Evolutionary conservation across 331 rosid species (phyloP).

Genomic region (Stylosanthes scabra): DNA sequence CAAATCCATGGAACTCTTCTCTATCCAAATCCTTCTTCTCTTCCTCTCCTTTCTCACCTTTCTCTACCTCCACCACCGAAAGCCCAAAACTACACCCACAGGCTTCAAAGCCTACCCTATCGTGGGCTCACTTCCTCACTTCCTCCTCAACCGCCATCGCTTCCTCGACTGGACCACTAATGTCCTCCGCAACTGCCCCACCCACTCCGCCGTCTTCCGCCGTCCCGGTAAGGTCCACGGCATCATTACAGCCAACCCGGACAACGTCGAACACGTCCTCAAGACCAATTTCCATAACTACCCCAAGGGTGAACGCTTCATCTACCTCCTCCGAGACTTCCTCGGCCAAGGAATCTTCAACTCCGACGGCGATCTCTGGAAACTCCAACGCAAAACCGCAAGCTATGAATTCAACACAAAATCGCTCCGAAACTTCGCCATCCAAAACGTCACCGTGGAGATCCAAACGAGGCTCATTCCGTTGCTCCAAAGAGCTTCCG

Average conservation of each 20-base stretch:
- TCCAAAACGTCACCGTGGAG: conserved; percentile 62
- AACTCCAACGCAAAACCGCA: conserved; percentile 66
- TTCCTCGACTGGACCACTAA: conserved; percentile 70
- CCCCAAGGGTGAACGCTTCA: conserved; percentile 65
- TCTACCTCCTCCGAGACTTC: conserved; percentile 53
- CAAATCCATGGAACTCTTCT: conserved; percentile 40
- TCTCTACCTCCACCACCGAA: conserved; percentile 27
- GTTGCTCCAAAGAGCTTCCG: conserved; percentile 33
- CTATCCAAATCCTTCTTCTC: conserved; percentile 16
- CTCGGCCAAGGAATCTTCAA: conserved; percentile 78
- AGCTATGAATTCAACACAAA: conserved; percentile 77
- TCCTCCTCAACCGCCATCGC: conserved; percentile 62
- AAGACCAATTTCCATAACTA: conserved; percentile 71
- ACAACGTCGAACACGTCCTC: conserved; percentile 68
- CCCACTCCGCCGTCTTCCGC: conserved; percentile 52
- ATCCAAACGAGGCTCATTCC: conserved; percentile 56
- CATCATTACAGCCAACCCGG: conserved; percentile 65
- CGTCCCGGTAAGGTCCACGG: conserved; percentile 52
- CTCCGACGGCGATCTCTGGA: conserved; percentile 70
- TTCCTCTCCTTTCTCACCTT: conserved; percentile 32
- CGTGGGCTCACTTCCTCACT: conserved; percentile 58
- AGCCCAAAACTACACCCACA: neutral
- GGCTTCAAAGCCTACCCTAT: conserved; percentile 67
- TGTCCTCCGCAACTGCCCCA: conserved; percentile 51
- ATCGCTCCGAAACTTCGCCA: conserved; percentile 63